Evolutionary conservation across 2,329 filamentous ascomycete species (phyloP).

Genomic region (Tetracladium maxilliforme): DNA sequence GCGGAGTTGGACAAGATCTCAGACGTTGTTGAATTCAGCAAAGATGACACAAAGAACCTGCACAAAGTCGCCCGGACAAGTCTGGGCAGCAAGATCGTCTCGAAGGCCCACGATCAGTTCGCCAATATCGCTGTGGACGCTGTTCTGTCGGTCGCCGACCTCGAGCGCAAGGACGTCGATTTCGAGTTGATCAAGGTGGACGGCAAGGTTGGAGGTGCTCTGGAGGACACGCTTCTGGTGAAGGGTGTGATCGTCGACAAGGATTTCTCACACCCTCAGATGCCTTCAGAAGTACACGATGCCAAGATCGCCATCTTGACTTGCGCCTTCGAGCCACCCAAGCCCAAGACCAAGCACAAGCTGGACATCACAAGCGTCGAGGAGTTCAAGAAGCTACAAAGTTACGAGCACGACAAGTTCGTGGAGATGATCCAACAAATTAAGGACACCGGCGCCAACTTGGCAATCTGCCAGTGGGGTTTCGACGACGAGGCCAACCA

Average conservation of each 20-base stretch:
- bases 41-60: conserved; percentile 68
- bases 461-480: conserved; percentile 98
- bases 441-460: conserved; percentile 91
- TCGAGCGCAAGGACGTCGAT: conserved; percentile 93
- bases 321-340: conserved; percentile 95
- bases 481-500: conserved; percentile 99
- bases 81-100: conserved; percentile 97
- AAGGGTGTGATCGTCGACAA: conserved; percentile 99
- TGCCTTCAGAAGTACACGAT: conserved; percentile 89
- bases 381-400: conserved; percentile 96
- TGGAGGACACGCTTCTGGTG: conserved; percentile 88
- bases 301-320: conserved; percentile 97
- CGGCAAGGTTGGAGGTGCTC: conserved; percentile 85
- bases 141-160: conserved; percentile 87
- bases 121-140: conserved; percentile 95
- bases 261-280: conserved; percentile 98
- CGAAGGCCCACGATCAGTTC: conserved; percentile 96
- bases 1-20: conserved; percentile 86
- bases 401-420: conserved; percentile 92
- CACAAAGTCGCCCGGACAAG: conserved; percentile 92
- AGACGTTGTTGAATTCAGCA: conserved; percentile 77
- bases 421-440: conserved; percentile 97
- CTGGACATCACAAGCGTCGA: conserved; percentile 94
- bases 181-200: conserved; percentile 99
- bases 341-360: conserved; percentile 99